A percentile compares a stretch with the other conserved stretches of the same genome.
Conservation (phyloP, 768 basidiomycete genomes). For the Panellus pusillus region DNA sequence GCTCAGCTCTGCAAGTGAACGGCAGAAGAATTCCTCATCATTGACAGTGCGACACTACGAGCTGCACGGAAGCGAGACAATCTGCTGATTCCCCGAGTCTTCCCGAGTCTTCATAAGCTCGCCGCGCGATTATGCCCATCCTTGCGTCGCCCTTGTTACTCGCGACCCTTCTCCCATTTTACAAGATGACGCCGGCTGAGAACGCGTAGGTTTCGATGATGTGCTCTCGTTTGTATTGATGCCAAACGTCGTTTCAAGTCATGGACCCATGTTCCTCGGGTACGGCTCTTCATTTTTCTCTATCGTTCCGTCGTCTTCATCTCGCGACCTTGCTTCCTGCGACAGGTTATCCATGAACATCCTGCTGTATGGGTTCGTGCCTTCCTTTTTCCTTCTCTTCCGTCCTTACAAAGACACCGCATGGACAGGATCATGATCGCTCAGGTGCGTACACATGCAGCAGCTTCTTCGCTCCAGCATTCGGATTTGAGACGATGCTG, state of each 20-base stretch:
- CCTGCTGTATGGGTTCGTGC: slow-evolving; percentile 19
- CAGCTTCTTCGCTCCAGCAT: background rate
- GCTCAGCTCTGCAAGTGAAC: too few species aligned
- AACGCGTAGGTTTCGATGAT: slow-evolving; percentile 6
- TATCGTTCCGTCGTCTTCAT: background rate
- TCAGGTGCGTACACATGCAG: background rate
- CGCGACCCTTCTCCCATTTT: background rate
- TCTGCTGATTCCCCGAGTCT: too few species aligned
- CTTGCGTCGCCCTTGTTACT: slow-evolving; percentile 10
- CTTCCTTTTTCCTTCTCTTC: too few species aligned
- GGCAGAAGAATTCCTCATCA: too few species aligned
- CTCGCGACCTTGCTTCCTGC: too few species aligned
- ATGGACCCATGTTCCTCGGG: slow-evolving; percentile 19
- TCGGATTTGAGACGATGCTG: background rate
- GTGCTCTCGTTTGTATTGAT: background rate
- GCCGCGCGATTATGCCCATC: slow-evolving; percentile 3
- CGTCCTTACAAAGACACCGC: too few species aligned
- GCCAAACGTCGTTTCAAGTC: background rate
- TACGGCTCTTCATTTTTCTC: background rate
- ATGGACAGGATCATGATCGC: slow-evolving; percentile 19
- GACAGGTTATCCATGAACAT: slow-evolving; percentile 20
- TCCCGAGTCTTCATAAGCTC: too few species aligned
- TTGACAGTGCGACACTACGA: too few species aligned
- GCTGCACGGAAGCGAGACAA: slow-evolving; percentile 8
- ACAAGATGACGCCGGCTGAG: slow-evolving; percentile 15